Evolutionary conservation across 257 asterid species (phyloP).

Genomic region (Capsicum rhomboideum): DNA sequence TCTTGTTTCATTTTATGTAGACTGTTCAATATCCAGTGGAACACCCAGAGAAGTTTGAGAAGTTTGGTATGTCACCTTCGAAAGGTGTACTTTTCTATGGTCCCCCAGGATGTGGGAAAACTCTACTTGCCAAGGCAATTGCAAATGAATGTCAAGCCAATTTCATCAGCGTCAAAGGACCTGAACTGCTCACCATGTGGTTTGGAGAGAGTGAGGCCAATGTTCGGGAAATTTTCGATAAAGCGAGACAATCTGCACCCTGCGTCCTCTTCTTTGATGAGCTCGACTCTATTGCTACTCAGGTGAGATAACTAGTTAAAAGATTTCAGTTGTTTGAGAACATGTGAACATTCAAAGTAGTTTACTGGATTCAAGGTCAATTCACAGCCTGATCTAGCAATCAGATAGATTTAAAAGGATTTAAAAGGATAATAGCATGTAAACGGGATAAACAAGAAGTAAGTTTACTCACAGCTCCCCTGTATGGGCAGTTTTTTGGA

Average conservation of each 20-base stretch:
- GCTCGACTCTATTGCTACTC: conserved; percentile 53
- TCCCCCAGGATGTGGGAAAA: conserved; percentile 67
- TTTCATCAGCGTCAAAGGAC: conserved; percentile 57
- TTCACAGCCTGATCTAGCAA: not conserved
- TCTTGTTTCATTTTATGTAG: conserved; percentile 14
- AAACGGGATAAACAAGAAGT: not conserved
- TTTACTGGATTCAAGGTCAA: not conserved
- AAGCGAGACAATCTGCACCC: conserved; percentile 56
- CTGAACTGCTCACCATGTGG: conserved; percentile 69
- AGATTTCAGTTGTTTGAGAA: not conserved
- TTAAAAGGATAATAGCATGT: not conserved
- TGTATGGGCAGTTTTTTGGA: no score
- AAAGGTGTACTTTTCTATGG: conserved; percentile 64
- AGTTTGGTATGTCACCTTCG: conserved; percentile 64
- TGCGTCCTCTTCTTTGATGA: conserved; percentile 60
- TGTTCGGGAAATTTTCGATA: conserved; percentile 59
- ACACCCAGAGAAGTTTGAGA: conserved; percentile 61
- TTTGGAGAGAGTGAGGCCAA: conserved; percentile 70
- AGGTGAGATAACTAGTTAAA: conserved; percentile 13
- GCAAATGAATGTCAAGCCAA: conserved; percentile 70
- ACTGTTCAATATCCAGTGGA: conserved; percentile 69
- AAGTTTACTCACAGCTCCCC: no score
- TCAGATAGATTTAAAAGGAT: not conserved
- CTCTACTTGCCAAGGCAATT: conserved; percentile 60
- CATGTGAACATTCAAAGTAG: not conserved